phyloP scores from a whole-genome alignment of 441 rosid genomes.

The Iberis amara region DNA sequence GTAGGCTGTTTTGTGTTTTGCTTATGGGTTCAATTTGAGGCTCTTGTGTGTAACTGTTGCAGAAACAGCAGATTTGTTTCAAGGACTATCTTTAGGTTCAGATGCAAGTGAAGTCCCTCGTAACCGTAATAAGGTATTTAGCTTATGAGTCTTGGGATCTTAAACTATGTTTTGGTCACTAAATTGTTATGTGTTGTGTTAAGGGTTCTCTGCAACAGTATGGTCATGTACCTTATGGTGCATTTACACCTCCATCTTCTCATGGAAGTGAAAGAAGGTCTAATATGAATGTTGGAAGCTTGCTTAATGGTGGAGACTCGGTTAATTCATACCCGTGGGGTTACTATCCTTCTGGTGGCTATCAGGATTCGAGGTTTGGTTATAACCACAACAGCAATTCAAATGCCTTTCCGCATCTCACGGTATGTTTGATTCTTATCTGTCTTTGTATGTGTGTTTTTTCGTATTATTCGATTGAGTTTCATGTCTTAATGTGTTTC shows the following conservation, averaged over 20 bases:
- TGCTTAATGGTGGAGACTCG: constrained; percentile 34
- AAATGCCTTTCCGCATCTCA: constrained; percentile 31
- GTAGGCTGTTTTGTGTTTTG: constrained; percentile 11
- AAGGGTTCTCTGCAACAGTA: constrained; percentile 42
- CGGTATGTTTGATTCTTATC: constrained; percentile 34
- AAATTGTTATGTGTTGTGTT: constrained; percentile 23
- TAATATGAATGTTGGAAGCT: constrained; percentile 19
- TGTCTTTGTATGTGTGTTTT: constrained; percentile 1
- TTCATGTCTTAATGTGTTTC: not conserved
- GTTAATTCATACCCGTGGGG: constrained; percentile 39
- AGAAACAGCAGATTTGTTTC: constrained; percentile 50
- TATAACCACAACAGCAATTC: constrained; percentile 46
- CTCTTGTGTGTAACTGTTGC: constrained; percentile 23
- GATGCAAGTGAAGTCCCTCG: constrained; percentile 35
- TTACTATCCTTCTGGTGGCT: constrained; percentile 32
- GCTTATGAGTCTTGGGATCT: not conserved
- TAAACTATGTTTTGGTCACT: not conserved
- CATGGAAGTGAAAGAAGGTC: constrained; percentile 28
- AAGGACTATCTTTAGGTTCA: constrained; percentile 40
- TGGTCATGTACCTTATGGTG: constrained; percentile 39
- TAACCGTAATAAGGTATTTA: constrained; percentile 36
- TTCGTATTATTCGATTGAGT: not conserved
- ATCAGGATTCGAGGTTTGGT: constrained; percentile 41
- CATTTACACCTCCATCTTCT: constrained; percentile 38
- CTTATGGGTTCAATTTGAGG: constrained; percentile 12